Conservation (phyloP, 495 filamentous ascomycete genomes). For the Articulospora tetracladia region DNA sequence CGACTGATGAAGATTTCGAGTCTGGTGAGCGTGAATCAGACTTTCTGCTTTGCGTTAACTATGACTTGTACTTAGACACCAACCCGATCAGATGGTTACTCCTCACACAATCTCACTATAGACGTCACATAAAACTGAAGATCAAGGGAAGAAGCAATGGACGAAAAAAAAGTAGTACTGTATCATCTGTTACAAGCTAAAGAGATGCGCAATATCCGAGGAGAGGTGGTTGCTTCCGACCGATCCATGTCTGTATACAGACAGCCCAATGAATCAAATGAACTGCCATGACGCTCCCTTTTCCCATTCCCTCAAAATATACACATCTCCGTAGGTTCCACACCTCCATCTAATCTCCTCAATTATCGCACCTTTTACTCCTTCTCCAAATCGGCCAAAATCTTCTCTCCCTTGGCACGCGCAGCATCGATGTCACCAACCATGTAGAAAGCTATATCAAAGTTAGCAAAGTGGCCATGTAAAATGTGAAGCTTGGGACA, state of each 20-base stretch:
- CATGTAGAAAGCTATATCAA: constrained; percentile 28
- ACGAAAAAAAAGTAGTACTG: not conserved
- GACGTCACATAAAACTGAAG: no score
- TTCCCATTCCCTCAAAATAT: not conserved
- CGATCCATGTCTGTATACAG: constrained; percentile 6
- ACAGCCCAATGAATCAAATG: not conserved
- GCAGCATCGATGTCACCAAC: constrained; percentile 94
- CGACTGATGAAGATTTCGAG: no score
- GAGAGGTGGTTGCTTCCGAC: not conserved
- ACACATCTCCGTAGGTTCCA: not conserved
- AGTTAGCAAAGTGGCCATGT: constrained; percentile 4
- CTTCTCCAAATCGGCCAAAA: constrained; percentile 77
- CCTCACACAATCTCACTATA: no score
- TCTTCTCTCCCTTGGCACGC: constrained; percentile 98
- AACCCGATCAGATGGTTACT: no score
- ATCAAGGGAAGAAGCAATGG: not conserved
- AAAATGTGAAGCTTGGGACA: constrained; percentile 35
- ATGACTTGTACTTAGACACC: no score
- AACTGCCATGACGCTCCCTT: not conserved
- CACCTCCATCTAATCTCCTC: not conserved
- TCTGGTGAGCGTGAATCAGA: no score
- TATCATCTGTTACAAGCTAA: constrained; percentile 11
- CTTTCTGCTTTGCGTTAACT: no score
- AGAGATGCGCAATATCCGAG: constrained; percentile 1
- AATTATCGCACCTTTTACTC: not conserved